Base-by-base conservation (phyloP, 352 stramenopile genomes). In the Phytophthora agathidicida region DNA sequence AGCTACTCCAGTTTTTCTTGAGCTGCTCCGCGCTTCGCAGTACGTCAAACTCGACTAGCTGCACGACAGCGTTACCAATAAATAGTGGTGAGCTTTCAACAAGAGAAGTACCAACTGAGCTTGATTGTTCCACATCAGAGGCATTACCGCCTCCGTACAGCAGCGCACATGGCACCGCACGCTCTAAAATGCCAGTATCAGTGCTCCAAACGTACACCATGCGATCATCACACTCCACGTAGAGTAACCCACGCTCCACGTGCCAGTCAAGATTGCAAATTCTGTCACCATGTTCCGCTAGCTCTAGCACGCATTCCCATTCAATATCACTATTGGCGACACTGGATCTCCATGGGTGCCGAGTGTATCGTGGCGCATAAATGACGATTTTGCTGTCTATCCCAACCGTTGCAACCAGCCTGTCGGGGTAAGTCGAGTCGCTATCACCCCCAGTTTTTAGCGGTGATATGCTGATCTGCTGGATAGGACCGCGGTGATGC, bases 161-260 rank as follows among this genome's bases (percentile, higher is more conserved):
- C 16, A 94, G 43, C 7, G 76, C 77, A 16, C 42, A 58, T 13
- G 86, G 86, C 8, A 92, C 37, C 3, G 65, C 70, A 27, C 86
- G 78, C 48, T 95, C 86, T 0, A 95, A 35, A 20, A 94, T 77
- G 0, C 86, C 84, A n/a, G 82, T 93, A 16, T 91, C 77, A 1
- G 76, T 68, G 36, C 67, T 92, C 86, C 86, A 95, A 9, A 95
- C 75, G 32, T 91, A 89, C 26, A 91, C 73, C 77, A 93, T 88
- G 1, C 57, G 63, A 59, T 95, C 79, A 42, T 75, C 79, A 37
- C 82, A 95, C 36, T 92, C 84, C 11, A 94, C 67, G 30, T 80
- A 55, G 1, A 93, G 35, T 27, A 89, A 42, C 0, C 83, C 78
- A 0, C 75, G 67, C 27, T 91, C 79, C 0, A 89, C 60, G 27